Conservation (phyloP, 306 rosid species). For the Rosa multiflora region DNA sequence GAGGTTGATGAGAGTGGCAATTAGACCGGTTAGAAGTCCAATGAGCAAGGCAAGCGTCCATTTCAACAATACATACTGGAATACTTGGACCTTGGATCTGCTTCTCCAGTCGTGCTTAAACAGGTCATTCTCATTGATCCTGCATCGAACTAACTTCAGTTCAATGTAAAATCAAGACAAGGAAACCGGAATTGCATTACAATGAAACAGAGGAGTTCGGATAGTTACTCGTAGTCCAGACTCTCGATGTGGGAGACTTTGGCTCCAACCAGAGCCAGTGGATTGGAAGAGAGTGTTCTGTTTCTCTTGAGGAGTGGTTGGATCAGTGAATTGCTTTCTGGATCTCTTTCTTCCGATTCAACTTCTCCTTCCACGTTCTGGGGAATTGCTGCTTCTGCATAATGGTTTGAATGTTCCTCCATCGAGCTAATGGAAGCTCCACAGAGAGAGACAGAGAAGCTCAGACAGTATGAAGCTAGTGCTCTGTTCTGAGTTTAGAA, state of each 20-base stretch:
- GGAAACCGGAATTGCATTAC: not conserved
- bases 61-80: conserved; percentile 70
- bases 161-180: not conserved
- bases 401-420: conserved; percentile 41
- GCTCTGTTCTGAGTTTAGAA: not conserved
- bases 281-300: conserved; percentile 65
- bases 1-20: conserved; percentile 83
- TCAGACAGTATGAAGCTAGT: not conserved
- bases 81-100: conserved; percentile 69
- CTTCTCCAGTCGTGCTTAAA: conserved; percentile 94
- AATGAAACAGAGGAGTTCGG: not conserved
- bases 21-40: conserved; percentile 80
- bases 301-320: conserved; percentile 65
- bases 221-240: conserved; percentile 70
- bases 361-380: conserved; percentile 38
- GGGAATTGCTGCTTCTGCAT: conserved; percentile 28
- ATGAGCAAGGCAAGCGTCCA: conserved; percentile 78
- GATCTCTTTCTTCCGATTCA: conserved; percentile 57
- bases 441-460: not conserved
- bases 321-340: conserved; percentile 57
- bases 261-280: conserved; percentile 75
- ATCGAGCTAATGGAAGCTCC: conserved; percentile 31
- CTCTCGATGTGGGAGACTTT: conserved; percentile 83
- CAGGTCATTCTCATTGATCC: conserved; percentile 88
- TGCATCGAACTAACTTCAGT: conserved; percentile 35